Percentiles rank a stretch among this genome's conserved stretches.
These are phyloP conservation scores for Colletotrichum graminicola DNA, from an alignment of 2,329 filamentous ascomycete genomes.

Conservation along the genomic window DNA sequence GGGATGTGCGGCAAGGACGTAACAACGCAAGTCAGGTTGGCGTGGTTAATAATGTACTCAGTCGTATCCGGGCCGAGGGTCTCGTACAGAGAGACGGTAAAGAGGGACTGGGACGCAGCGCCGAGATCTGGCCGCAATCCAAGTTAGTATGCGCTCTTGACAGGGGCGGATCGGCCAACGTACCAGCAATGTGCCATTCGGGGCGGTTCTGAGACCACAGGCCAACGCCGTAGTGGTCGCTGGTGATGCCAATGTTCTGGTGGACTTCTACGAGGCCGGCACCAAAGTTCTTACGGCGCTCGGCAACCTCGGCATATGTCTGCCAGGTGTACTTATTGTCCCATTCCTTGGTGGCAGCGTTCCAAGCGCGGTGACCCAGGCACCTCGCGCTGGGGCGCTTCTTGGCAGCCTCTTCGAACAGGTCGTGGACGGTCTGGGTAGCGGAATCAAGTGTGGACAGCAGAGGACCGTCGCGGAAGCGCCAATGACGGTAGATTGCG, in stretches of 20 bases:
- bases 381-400: conserved; percentile 76
- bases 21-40: conserved; percentile 79
- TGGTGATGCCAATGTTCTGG: conserved; percentile 73
- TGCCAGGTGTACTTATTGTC: conserved; percentile 84
- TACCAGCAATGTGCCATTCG: conserved; percentile 87
- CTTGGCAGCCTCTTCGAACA: conserved; percentile 78
- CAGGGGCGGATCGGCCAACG: conserved; percentile 32
- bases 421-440: conserved; percentile 80
- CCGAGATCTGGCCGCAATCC: conserved; percentile 76
- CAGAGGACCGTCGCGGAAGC: conserved; percentile 77
- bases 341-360: conserved; percentile 78
- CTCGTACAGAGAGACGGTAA: conserved; percentile 94
- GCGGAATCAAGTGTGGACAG: conserved; percentile 79
- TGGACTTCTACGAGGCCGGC: conserved; percentile 88
- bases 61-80: conserved; percentile 91
- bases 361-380: conserved; percentile 85
- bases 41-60: conserved; percentile 96
- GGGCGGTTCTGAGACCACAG: conserved; percentile 88
- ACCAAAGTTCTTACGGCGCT: conserved; percentile 85
- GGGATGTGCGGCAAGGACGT: conserved; percentile 86
- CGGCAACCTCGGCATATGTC: conserved; percentile 82
- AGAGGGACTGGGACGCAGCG: conserved; percentile 88
- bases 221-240: conserved; percentile 78
- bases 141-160: conserved; percentile 4
- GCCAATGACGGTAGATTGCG: conserved; percentile 86